Percentiles rank a stretch among this genome's conserved stretches.
These are phyloP conservation scores for Gymnopilus dilepis DNA, from an alignment of 768 basidiomycete species.

Conservation along the genomic window DNA sequence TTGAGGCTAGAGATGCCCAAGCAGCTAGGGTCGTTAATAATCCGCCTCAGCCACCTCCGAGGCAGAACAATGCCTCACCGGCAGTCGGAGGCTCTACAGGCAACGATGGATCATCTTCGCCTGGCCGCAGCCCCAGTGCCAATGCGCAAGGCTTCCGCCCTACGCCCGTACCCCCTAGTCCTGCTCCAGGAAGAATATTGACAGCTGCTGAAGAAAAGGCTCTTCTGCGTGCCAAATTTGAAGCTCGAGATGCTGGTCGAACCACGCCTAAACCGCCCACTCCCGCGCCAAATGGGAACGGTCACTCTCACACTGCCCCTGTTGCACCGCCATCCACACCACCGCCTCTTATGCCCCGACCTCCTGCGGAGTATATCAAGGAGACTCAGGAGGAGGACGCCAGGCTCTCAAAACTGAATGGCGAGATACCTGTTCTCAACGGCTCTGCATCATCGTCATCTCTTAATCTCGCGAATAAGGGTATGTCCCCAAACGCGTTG, in stretches of 20 bases:
- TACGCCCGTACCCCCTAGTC: conserved; percentile 38
- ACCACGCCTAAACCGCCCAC: conserved; percentile 17
- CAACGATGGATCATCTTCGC: conserved; percentile 19
- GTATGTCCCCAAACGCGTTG: conserved; percentile 24
- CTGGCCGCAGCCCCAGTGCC: conserved; percentile 27
- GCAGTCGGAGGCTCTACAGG: conserved; percentile 18
- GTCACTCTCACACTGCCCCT: conserved; percentile 16
- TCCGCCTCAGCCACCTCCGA: conserved; percentile 26
- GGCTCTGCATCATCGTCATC: conserved; percentile 17
- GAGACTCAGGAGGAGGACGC: conserved; percentile 81
- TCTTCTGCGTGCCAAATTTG: conserved; percentile 65
- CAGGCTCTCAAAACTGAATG: conserved; percentile 51
- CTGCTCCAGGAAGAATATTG: conserved; percentile 38
- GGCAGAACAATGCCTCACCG: conserved; percentile 27
- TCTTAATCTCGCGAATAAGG: conserved; percentile 4
- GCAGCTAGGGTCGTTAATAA: conserved; percentile 22
- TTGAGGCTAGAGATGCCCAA: conserved; percentile 57
- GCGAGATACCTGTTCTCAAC: conserved; percentile 31
- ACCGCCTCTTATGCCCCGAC: conserved; percentile 77
- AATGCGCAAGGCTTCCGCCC: conserved; percentile 32
- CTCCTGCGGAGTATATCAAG: conserved; percentile 80
- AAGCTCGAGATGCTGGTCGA: conserved; percentile 50
- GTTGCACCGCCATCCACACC: conserved; percentile 45
- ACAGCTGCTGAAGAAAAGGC: conserved; percentile 86
- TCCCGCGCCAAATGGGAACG: conserved; percentile 16